phyloP scores from a whole-genome alignment of 495 filamentous ascomycete species.

The Aspergillus conjunctus region DNA sequence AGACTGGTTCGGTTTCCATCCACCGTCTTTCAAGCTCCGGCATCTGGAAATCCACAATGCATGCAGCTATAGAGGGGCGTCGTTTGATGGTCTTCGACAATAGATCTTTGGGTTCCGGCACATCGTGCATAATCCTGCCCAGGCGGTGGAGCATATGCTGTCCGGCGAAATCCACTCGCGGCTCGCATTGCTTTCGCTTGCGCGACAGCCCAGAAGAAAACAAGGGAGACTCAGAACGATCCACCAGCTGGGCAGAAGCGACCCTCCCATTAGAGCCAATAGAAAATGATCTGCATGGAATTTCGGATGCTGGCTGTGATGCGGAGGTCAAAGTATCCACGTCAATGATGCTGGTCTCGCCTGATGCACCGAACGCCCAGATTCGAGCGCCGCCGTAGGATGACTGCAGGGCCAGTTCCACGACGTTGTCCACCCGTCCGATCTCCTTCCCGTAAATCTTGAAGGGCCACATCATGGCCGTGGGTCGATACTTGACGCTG shows the following conservation, averaged over 20 bases:
- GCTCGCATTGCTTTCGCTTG: constrained; percentile 36
- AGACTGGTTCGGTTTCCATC: constrained; percentile 21
- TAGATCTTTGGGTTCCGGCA: not conserved
- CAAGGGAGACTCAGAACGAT: constrained; percentile 15
- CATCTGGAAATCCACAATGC: constrained; percentile 46
- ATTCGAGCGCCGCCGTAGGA: constrained; percentile 39
- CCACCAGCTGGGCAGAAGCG: constrained; percentile 23
- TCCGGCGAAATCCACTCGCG: constrained; percentile 30
- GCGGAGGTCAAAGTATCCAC: constrained; percentile 37
- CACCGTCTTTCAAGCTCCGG: constrained; percentile 37
- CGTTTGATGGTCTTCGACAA: constrained; percentile 16
- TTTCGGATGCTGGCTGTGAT: constrained; percentile 14
- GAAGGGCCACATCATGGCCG: constrained; percentile 45
- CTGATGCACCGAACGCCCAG: constrained; percentile 44
- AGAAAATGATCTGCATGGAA: constrained; percentile 30
- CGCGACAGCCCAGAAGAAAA: constrained; percentile 20
- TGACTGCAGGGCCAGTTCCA: constrained; percentile 44
- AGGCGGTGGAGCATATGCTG: constrained; percentile 23
- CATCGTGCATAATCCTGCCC: not conserved
- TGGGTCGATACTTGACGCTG: constrained; percentile 38
- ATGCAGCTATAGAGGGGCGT: constrained; percentile 42
- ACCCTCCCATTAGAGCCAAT: constrained; percentile 36
- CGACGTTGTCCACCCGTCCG: constrained; percentile 36
- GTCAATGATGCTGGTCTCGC: constrained; percentile 38
- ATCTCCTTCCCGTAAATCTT: constrained; percentile 50